Conservation (phyloP, 1,284 basidiomycete species). For the Naganishia albida region DNA sequence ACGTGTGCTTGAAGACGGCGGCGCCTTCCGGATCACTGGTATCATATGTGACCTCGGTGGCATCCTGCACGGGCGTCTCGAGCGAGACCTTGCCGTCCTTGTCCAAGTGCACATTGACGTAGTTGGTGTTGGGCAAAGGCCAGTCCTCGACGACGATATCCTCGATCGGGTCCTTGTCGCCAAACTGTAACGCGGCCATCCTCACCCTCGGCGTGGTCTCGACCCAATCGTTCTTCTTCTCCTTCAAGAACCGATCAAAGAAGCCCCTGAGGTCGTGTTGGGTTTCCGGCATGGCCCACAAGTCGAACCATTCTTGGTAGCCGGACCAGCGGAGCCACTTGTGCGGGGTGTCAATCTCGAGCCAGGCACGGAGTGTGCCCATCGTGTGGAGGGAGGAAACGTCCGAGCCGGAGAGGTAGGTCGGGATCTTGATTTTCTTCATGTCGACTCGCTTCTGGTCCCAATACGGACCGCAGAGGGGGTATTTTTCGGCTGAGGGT, state of each 20-base stretch:
- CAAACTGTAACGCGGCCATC: constrained; percentile 23
- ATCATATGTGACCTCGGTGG: constrained; percentile 18
- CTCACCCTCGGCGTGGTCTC: constrained; percentile 36
- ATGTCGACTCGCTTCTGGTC: constrained; percentile 39
- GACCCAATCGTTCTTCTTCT: constrained; percentile 39
- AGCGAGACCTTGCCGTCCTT: constrained; percentile 19
- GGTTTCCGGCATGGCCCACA: constrained; percentile 34
- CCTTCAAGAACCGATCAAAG: constrained; percentile 40
- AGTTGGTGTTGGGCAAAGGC: constrained; percentile 20
- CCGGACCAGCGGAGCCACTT: constrained; percentile 27
- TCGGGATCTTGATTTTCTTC: constrained; percentile 40
- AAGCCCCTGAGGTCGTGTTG: constrained; percentile 38
- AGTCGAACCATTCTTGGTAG: constrained; percentile 27
- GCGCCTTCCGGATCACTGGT: constrained; percentile 24
- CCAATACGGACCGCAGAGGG: constrained; percentile 35
- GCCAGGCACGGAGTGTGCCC: constrained; percentile 25
- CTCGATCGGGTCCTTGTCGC: constrained; percentile 27
- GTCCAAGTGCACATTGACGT: constrained; percentile 13
- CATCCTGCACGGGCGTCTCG: constrained; percentile 15
- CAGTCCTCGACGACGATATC: constrained; percentile 28
- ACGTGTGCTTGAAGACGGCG: constrained; percentile 35
- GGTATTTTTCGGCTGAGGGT: constrained; percentile 2
- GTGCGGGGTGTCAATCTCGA: constrained; percentile 26
- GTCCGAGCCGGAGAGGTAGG: constrained; percentile 40
- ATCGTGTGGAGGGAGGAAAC: constrained; percentile 28